Base-by-base conservation (phyloP, 345 rosid species). In the Nasturtium officinale region DNA sequence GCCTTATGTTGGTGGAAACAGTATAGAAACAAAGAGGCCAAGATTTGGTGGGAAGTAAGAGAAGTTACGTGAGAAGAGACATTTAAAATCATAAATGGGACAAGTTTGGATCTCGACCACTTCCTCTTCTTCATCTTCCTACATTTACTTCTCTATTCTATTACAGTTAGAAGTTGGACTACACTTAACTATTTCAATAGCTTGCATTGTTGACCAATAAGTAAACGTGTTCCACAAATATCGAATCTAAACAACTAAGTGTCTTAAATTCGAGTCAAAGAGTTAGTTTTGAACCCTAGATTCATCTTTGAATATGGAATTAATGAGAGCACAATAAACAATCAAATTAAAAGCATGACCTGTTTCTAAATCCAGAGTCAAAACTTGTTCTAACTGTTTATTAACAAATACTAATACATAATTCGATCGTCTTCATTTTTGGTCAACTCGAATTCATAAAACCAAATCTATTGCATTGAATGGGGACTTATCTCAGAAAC, bases 71-170 rank as follows among this genome's bases (percentile, higher is more conserved):
- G 25, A 38, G 18, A 32, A 43, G 57, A 45, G 7, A 5, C 30
- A 65, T 56, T 65, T 16, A 57, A 73, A 73, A 47, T 17, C 67
- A 65, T 57, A 65, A 74, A 74, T 63, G 48, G 40, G 63, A 64
- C 65, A 73, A 55, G 67, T 38, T 52, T 63, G 17, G 47, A 45
- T 26, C 29, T 13, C 73, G 45, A 67, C 74, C 69, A 76, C 70
- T 54, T 61, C 58, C 53, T 60, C 72, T 59, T 67, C 72, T 33
- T 66, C 71, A 11, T 57, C 60, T 47, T 65, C 64, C 58, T 10
- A 46, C 80, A 77, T 70, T 77, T 77, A 77, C 75, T 70, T 77
- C 76, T 70, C 76, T 64, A 70, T 77, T 70, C 80, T 55, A 63
- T 63, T 77, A 70, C 67, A 70, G 76, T 47, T 77, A 77, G 80